Evolutionary conservation across 805 yeast species (phyloP).

Genomic region (Kluyveromyces starmeri): DNA sequence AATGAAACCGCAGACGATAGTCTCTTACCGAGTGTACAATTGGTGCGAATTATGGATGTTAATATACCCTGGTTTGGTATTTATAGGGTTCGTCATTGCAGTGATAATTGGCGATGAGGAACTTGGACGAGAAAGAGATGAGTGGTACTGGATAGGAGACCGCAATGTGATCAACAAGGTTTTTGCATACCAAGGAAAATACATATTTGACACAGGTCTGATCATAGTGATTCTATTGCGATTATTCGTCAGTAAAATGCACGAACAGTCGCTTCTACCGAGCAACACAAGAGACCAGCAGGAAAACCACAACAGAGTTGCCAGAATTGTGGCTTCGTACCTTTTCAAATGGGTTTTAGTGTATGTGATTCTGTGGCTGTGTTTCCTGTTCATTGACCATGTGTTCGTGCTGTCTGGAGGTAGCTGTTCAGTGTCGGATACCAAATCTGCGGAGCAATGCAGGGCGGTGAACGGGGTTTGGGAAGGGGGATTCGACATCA

Average conservation of each 20-base stretch:
- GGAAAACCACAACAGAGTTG: not conserved
- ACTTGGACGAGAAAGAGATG: constrained; percentile 13
- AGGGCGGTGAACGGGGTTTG: constrained; percentile 31
- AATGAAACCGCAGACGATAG: no score
- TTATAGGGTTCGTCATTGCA: constrained; percentile 15
- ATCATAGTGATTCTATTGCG: constrained; percentile 15
- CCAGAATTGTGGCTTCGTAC: constrained; percentile 15
- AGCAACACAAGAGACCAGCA: constrained; percentile 8
- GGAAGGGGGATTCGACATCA: constrained; percentile 43
- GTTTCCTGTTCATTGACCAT: constrained; percentile 27
- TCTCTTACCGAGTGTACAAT: no score
- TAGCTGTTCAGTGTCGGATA: constrained; percentile 17
- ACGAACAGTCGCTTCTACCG: constrained; percentile 10
- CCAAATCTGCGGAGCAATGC: constrained; percentile 29
- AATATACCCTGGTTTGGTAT: constrained; percentile 14
- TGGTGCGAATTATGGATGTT: constrained; percentile 3
- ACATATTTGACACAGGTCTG: constrained; percentile 23
- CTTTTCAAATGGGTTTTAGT: constrained; percentile 22
- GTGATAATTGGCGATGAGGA: constrained; percentile 12
- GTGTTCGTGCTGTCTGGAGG: constrained; percentile 31
- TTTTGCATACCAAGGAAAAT: constrained; percentile 32
- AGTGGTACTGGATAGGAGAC: constrained; percentile 20
- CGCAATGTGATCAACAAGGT: constrained; percentile 24
- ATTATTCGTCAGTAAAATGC: constrained; percentile 8
- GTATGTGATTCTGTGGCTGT: constrained; percentile 13